These are phyloP conservation scores for Aspergillus tamarii DNA, from an alignment of 2,329 filamentous ascomycete species.

Conservation along the genomic window DNA sequence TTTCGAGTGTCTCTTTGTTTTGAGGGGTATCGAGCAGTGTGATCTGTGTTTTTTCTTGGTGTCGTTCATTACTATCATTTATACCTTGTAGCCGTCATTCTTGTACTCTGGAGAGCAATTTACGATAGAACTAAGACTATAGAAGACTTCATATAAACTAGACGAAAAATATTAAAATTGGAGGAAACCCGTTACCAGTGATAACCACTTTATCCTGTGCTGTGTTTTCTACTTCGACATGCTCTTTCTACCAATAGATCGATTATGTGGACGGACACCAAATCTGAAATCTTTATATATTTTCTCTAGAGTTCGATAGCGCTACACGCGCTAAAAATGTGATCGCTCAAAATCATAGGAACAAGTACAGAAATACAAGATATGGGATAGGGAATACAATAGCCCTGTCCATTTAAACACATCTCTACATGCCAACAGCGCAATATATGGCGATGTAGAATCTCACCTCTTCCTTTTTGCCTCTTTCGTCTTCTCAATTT, in stretches of 20 bases:
- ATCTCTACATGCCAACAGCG: not conserved
- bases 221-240: not conserved
- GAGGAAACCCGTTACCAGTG: not conserved
- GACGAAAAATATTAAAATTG: not conserved
- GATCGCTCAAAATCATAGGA: not conserved
- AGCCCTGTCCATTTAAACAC: not conserved
- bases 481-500: not conserved
- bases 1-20: not conserved
- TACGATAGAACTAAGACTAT: not conserved
- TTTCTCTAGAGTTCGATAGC: not conserved
- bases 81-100: not conserved
- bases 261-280: not conserved
- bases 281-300: not conserved
- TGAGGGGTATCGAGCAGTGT: not conserved
- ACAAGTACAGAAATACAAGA: not conserved
- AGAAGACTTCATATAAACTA: not conserved
- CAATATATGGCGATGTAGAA: not conserved
- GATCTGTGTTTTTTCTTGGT: not conserved
- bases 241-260: not conserved
- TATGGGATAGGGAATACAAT: not conserved
- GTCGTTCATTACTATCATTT: not conserved
- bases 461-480: not conserved
- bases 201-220: not conserved
- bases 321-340: slow-evolving; percentile 3
- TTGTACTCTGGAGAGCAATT: not conserved